Conservation (phyloP, 176 grass and related monocot species). For the Urochloa ruziziensis region DNA sequence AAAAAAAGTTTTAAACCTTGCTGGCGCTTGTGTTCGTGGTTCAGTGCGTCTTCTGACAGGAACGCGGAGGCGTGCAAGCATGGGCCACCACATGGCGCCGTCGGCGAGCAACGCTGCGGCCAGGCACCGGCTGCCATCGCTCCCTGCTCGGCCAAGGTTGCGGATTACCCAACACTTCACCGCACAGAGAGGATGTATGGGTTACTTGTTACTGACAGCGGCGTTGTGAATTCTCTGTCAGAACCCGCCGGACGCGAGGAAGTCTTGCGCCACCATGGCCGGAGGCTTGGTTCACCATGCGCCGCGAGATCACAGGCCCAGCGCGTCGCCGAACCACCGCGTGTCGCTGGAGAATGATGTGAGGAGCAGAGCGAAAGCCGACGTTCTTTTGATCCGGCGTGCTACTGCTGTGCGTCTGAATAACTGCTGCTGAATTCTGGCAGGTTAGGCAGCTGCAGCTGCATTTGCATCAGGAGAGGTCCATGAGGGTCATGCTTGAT, state of each 20-base stretch:
- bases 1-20: no score
- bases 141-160: background rate
- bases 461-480: conserved; percentile 87
- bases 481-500: conserved; percentile 75
- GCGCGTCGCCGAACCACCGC: conserved; percentile 65
- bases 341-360: conserved; percentile 93
- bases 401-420: background rate
- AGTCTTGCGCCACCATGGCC: background rate
- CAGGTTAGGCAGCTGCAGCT: conserved; percentile 88
- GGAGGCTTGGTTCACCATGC: conserved; percentile 21
- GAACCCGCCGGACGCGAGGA: conserved; percentile 39
- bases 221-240: conserved; percentile 21
- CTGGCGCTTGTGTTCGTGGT: background rate
- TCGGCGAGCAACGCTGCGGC: conserved; percentile 5
- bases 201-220: background rate
- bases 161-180: background rate
- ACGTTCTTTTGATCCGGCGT: background rate
- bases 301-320: conserved; percentile 35
- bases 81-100: conserved; percentile 11
- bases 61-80: conserved; percentile 39
- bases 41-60: conserved; percentile 65
- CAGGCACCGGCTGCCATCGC: conserved; percentile 10
- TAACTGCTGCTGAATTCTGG: conserved; percentile 17
- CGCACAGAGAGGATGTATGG: background rate
- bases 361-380: background rate